A percentile compares a stretch with the other conserved stretches of the same genome.
phyloP scores from a whole-genome alignment of 164 flowering plant genomes.

The Stephania cephalantha region DNA sequence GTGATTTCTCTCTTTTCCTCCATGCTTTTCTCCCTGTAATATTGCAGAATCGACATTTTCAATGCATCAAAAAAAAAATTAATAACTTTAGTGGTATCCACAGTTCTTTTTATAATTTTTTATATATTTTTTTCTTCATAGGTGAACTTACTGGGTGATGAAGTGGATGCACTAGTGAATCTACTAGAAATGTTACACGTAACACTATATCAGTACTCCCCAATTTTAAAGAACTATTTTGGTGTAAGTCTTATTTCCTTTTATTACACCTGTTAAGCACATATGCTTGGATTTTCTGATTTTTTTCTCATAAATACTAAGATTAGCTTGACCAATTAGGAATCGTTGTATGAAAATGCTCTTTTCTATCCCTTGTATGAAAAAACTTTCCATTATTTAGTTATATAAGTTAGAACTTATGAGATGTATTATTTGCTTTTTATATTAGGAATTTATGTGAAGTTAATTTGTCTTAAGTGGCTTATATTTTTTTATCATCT shows the following conservation, averaged over 20 bases:
- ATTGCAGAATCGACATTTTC: no score
- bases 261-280: background rate
- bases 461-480: background rate
- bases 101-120: background rate
- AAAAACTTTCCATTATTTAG: background rate
- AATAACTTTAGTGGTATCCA: no score
- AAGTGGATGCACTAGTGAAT: conserved; percentile 52
- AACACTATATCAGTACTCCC: conserved; percentile 41
- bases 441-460: background rate
- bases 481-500: background rate
- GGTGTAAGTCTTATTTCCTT: conserved; percentile 29
- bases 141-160: conserved; percentile 81
- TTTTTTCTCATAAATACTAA: no score
- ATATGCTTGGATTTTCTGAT: background rate
- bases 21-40: no score
- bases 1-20: background rate
- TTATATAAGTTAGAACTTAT: background rate
- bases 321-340: no score
- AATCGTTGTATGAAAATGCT: background rate
- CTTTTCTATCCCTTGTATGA: no score
- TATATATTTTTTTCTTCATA: background rate
- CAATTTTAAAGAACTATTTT: conserved; percentile 36
- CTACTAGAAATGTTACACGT: conserved; percentile 52
- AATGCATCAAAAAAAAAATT: no score
- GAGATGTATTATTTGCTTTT: background rate